phyloP scores from a whole-genome alignment of 2,329 filamentous ascomycete species.

The Aspergillus sp. region DNA sequence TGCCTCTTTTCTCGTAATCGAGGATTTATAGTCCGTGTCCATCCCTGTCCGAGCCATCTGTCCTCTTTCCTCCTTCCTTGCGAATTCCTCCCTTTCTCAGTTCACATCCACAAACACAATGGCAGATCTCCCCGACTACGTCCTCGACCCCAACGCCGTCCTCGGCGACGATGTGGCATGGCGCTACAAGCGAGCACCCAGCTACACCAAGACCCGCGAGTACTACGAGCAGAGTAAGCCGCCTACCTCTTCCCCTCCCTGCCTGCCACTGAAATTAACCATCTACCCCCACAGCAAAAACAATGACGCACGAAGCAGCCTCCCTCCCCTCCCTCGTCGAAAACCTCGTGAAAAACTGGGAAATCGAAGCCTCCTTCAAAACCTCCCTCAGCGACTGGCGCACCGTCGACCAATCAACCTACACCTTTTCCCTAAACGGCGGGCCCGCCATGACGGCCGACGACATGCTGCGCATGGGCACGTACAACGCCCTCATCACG shows the following conservation, averaged over 20 bases:
- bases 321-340: conserved; percentile 66
- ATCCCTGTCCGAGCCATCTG: not conserved
- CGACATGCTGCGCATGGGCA: conserved; percentile 70
- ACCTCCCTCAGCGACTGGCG: conserved; percentile 65
- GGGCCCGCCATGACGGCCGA: conserved; percentile 60
- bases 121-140: conserved; percentile 57
- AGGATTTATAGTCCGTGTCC: not conserved
- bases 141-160: conserved; percentile 63
- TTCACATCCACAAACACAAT: not conserved
- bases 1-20: not conserved
- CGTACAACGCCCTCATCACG: conserved; percentile 70
- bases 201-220: conserved; percentile 67
- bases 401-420: conserved; percentile 64
- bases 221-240: conserved; percentile 61
- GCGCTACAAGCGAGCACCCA: conserved; percentile 64
- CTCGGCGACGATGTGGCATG: conserved; percentile 61
- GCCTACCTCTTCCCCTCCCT: not conserved
- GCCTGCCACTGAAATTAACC: not conserved
- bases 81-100: not conserved
- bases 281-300: conserved; percentile 55
- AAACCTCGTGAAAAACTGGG: conserved; percentile 75
- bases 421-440: conserved; percentile 68
- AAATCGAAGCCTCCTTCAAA: conserved; percentile 71
- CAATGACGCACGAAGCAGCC: conserved; percentile 57
- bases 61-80: not conserved